A percentile compares a stretch with the other conserved stretches of the same genome.
phyloP scores from a whole-genome alignment of 2,329 filamentous ascomycete species.

The Ilyonectria destructans region DNA sequence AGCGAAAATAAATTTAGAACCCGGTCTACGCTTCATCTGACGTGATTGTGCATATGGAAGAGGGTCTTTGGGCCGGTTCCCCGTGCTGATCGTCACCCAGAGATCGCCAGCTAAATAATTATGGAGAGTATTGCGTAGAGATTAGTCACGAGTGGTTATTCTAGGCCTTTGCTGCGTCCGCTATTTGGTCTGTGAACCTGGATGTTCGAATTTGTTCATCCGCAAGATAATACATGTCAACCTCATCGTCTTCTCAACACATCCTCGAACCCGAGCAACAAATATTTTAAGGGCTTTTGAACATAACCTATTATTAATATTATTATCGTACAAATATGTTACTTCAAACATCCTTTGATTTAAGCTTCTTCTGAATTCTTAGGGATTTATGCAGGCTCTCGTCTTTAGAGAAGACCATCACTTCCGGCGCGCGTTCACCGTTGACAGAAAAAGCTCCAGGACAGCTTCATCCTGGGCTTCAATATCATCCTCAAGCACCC shows the following conservation, averaged over 20 bases:
- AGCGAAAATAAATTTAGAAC: no score
- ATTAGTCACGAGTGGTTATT: neutral
- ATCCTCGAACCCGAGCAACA: no score
- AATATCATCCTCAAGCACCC: neutral
- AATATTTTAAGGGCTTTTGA: neutral
- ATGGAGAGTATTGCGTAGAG: neutral
- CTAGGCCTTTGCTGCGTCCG: neutral
- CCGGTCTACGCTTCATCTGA: neutral
- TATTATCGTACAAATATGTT: no score
- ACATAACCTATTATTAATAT: no score
- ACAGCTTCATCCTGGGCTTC: conserved; percentile 1
- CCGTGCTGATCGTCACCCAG: neutral
- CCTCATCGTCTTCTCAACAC: no score
- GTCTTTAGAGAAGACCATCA: no score
- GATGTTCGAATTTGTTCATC: neutral
- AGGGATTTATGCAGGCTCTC: no score
- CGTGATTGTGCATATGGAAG: neutral
- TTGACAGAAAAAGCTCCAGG: neutral
- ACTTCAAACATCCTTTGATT: no score
- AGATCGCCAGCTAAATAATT: neutral
- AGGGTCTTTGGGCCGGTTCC: neutral
- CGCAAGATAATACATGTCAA: no score
- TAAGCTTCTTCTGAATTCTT: no score
- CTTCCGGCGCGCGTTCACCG: neutral
- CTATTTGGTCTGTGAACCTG: neutral